Evolutionary conservation across 257 asterid genomes (phyloP).

Genomic region (Schizonepeta tenuifolia): DNA sequence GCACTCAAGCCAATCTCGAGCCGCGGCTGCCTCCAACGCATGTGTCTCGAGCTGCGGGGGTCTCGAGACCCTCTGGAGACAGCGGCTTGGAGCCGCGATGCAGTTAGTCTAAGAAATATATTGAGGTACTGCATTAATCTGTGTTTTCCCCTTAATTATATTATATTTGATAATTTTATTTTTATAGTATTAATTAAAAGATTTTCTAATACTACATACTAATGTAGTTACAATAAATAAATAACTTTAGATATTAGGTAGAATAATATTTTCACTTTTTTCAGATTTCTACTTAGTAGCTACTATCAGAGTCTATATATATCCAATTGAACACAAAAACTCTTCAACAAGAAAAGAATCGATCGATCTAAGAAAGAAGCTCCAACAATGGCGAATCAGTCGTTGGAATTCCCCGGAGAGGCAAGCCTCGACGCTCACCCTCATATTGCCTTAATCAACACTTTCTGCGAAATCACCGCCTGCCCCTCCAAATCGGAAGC

Average conservation of each 20-base stretch:
- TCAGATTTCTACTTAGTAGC: background rate
- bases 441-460: conserved; percentile 47
- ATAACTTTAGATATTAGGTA: background rate
- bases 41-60: too few relatives aligned
- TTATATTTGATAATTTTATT: too few relatives aligned
- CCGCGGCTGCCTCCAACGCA: too few relatives aligned
- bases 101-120: too few relatives aligned
- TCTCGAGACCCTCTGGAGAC: too few relatives aligned
- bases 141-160: too few relatives aligned
- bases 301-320: background rate
- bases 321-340: background rate
- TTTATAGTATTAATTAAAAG: too few relatives aligned
- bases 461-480: conserved; percentile 78
- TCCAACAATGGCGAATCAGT: conserved; percentile 43
- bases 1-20: too few relatives aligned
- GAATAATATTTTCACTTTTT: background rate
- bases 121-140: too few relatives aligned
- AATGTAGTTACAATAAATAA: too few relatives aligned
- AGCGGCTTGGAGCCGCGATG: too few relatives aligned
- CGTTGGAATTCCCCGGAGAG: conserved; percentile 40
- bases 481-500: conserved; percentile 70
- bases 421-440: conserved; percentile 43
- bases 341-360: conserved; percentile 25
- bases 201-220: too few relatives aligned
- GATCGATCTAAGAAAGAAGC: background rate